Evolutionary conservation across 2,329 filamentous ascomycete species (phyloP).

Genomic region (Lecanicillium sp.): DNA sequence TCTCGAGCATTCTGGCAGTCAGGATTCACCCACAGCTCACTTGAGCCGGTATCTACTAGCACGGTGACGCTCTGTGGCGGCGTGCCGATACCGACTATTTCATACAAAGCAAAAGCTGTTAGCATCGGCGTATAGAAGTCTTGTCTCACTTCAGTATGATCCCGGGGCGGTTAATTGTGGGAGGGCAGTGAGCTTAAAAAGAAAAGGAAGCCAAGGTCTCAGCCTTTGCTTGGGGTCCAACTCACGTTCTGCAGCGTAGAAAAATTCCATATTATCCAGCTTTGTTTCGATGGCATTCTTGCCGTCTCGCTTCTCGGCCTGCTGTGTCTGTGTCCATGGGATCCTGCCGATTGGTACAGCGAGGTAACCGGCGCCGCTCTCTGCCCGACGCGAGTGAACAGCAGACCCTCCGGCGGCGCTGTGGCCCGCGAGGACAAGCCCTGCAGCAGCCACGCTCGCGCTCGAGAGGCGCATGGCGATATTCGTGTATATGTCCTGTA

Average conservation of each 20-base stretch:
- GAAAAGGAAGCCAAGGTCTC: not conserved
- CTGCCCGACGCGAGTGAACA: constrained; percentile 19
- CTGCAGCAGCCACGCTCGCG: constrained; percentile 6
- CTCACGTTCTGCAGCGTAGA: constrained; percentile 35
- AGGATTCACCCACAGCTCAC: constrained; percentile 51
- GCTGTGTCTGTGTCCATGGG: constrained; percentile 20
- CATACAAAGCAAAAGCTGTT: not conserved
- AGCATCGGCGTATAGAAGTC: constrained; percentile 2
- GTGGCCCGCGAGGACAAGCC: constrained; percentile 2
- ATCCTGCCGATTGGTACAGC: constrained; percentile 30
- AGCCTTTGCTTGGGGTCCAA: not conserved
- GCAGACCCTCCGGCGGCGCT: constrained; percentile 11
- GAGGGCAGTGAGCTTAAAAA: not conserved
- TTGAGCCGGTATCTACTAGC: constrained; percentile 47
- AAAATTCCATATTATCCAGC: constrained; percentile 32
- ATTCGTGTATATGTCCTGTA: not conserved
- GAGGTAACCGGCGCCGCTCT: constrained; percentile 31
- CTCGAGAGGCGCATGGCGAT: not conserved
- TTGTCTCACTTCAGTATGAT: not conserved
- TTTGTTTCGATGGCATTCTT: constrained; percentile 24
- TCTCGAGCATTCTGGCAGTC: constrained; percentile 36
- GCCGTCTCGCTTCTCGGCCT: not conserved
- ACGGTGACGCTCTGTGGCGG: constrained; percentile 39
- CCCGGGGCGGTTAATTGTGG: not conserved
- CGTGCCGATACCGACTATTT: constrained; percentile 39